Conservation (phyloP, 345 rosid genomes). For the Cardiospermum halicacabum region DNA sequence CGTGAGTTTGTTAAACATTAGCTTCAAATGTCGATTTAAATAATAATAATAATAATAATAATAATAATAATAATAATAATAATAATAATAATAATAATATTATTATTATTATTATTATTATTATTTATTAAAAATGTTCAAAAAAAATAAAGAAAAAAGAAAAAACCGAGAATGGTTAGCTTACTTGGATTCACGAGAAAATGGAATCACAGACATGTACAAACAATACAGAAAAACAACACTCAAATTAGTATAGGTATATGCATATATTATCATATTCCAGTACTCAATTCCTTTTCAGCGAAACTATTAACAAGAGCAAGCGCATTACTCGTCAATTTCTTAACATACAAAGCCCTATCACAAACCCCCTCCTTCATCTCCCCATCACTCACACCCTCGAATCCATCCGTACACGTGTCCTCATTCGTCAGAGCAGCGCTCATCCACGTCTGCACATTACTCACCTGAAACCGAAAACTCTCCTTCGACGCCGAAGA, state of each 20-base stretch:
- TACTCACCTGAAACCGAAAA: slow-evolving; percentile 70
- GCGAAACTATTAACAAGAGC: slow-evolving; percentile 64
- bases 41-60: no score
- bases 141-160: no score
- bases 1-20: no score
- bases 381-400: slow-evolving; percentile 46
- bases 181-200: background rate
- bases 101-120: no score
- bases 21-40: no score
- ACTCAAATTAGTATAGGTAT: no score
- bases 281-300: slow-evolving; percentile 33
- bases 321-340: slow-evolving; percentile 75
- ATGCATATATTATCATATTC: background rate
- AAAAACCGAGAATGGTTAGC: background rate
- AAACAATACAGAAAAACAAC: background rate
- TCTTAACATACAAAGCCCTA: slow-evolving; percentile 48
- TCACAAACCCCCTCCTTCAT: slow-evolving; percentile 39
- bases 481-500: slow-evolving; percentile 29
- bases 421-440: slow-evolving; percentile 83
- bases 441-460: slow-evolving; percentile 96
- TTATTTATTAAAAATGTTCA: no score
- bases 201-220: background rate
- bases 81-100: no score
- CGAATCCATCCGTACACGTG: slow-evolving; percentile 82
- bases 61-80: no score